These are phyloP conservation scores for Cladosporium austrohemisphaericum DNA, from an alignment of 2,329 filamentous ascomycete genomes.

Conservation along the genomic window DNA sequence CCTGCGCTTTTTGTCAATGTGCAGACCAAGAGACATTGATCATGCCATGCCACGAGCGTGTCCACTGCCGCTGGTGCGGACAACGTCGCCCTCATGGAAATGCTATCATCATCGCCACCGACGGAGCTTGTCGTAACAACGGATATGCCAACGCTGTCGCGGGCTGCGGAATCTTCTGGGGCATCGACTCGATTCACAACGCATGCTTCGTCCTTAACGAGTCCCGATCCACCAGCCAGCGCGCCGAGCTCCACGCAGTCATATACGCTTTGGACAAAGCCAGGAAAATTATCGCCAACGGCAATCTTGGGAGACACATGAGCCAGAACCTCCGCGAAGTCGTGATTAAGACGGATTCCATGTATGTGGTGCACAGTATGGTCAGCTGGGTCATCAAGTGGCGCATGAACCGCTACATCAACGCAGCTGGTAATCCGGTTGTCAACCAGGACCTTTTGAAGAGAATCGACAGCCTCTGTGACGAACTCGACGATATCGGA, in stretches of 20 bases:
- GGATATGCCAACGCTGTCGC: constrained; percentile 17
- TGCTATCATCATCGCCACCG: constrained; percentile 26
- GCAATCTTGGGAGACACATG: neutral
- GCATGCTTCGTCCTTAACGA: constrained; percentile 16
- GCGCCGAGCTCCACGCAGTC: constrained; percentile 22
- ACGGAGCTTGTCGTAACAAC: constrained; percentile 27
- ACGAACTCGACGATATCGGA: neutral
- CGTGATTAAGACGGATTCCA: constrained; percentile 34
- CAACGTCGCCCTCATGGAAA: constrained; percentile 22
- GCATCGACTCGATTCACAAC: constrained; percentile 2
- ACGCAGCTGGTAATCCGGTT: constrained; percentile 24
- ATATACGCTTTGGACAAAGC: constrained; percentile 20
- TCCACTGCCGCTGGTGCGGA: neutral
- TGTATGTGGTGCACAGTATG: constrained; percentile 34
- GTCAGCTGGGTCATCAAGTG: constrained; percentile 33
- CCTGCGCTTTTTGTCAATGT: neutral
- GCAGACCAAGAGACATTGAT: neutral
- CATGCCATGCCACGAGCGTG: neutral
- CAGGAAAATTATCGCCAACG: constrained; percentile 13
- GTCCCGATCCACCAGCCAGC: constrained; percentile 18
- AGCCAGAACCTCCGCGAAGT: constrained; percentile 12
- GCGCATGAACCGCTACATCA: constrained; percentile 30
- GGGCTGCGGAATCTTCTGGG: constrained; percentile 23
- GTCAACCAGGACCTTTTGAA: constrained; percentile 26
- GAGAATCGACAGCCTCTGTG: constrained; percentile 18